Conservation (phyloP, 495 filamentous ascomycete species). For the Collariella sp. region DNA sequence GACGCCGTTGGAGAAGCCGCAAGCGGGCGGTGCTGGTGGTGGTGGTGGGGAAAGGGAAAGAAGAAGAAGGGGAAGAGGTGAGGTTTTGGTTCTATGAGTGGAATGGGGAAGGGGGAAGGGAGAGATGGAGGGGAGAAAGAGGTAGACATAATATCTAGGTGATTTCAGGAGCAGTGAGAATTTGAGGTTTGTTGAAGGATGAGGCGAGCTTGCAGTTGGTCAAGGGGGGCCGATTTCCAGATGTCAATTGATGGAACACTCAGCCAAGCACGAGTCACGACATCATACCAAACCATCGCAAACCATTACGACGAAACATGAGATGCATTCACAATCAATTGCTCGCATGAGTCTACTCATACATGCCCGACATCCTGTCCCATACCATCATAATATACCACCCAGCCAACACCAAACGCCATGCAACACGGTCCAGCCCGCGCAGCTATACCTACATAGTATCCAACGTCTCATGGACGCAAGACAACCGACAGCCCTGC, state of each 20-base stretch:
- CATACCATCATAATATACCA: slow-evolving; percentile 4
- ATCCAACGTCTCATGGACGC: slow-evolving; percentile 12
- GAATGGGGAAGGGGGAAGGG: background rate
- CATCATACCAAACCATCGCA: background rate
- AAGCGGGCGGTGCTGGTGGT: background rate
- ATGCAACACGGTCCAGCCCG: slow-evolving; percentile 7
- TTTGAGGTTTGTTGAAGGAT: too few relatives aligned
- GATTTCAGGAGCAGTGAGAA: too few relatives aligned
- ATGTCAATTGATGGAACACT: too few relatives aligned
- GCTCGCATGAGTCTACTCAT: slow-evolving; percentile 17
- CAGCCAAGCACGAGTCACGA: too few relatives aligned
- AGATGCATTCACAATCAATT: slow-evolving; percentile 1
- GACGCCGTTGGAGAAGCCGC: slow-evolving; percentile 21
- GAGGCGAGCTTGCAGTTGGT: too few relatives aligned
- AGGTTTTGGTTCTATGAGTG: background rate
- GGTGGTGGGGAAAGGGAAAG: slow-evolving; percentile 42
- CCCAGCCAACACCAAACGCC: slow-evolving; percentile 12
- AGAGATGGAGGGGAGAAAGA: background rate
- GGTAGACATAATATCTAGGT: too few relatives aligned
- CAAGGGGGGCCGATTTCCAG: too few relatives aligned
- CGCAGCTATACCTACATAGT: slow-evolving; percentile 9
- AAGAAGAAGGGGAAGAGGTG: slow-evolving; percentile 52
- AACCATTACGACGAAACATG: background rate
- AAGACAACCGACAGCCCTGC: slow-evolving; percentile 7
- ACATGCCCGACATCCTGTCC: slow-evolving; percentile 15